A percentile compares a stretch with the other conserved stretches of the same genome.
These are phyloP conservation scores for Phytopythium mirpurense DNA, from an alignment of 352 stramenopile species.

Conservation along the genomic window DNA sequence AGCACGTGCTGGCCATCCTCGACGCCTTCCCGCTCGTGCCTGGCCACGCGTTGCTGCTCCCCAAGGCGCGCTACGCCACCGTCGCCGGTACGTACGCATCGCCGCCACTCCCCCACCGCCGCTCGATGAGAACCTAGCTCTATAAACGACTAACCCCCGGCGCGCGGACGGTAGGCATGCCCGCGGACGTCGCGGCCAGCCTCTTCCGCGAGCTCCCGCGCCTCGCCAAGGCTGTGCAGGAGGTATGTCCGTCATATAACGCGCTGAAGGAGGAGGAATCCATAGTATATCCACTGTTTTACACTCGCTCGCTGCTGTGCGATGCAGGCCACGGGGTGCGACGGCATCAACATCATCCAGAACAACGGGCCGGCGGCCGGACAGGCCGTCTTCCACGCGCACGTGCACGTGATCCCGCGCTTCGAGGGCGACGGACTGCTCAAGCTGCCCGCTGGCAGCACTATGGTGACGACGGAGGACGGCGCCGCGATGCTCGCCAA, in stretches of 20 bases:
- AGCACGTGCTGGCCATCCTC: slow-evolving; percentile 79
- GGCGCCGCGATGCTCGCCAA: slow-evolving; percentile 53
- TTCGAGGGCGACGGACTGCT: slow-evolving; percentile 59
- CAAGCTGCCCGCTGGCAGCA: slow-evolving; percentile 35
- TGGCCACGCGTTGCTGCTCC: slow-evolving; percentile 66
- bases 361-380: slow-evolving; percentile 68
- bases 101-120: too few species aligned
- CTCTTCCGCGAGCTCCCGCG: slow-evolving; percentile 73
- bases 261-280: not conserved
- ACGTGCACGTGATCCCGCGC: slow-evolving; percentile 79
- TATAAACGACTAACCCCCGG: not conserved
- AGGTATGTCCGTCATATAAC: slow-evolving; percentile 14
- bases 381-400: slow-evolving; percentile 74
- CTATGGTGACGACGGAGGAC: slow-evolving; percentile 66
- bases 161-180: slow-evolving; percentile 36
- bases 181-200: slow-evolving; percentile 55
- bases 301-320: not conserved
- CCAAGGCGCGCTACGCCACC: slow-evolving; percentile 70
- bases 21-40: slow-evolving; percentile 67
- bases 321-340: slow-evolving; percentile 50
- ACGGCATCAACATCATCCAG: slow-evolving; percentile 79
- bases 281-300: too few species aligned
- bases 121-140: too few species aligned
- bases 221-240: slow-evolving; percentile 67
- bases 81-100: slow-evolving; percentile 51